Evolutionary conservation across 1,284 basidiomycete species (phyloP), one percentile per base, ranked within the genome.

Genomic region (Cryptococcus sp.): DNA sequence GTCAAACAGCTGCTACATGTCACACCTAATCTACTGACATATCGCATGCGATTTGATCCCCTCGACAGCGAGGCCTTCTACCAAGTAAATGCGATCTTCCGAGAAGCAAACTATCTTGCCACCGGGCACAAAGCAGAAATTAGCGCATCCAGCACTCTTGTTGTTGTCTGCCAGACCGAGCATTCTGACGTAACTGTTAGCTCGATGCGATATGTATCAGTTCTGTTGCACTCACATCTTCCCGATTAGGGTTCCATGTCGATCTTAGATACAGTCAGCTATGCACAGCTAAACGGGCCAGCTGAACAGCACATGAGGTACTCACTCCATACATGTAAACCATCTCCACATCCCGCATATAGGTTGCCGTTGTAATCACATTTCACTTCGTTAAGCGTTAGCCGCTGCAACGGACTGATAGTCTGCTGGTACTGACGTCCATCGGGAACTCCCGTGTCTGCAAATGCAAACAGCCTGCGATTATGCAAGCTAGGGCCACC

Each of bases 401-500:
- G 25, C 13, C 0, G 6, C 15, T 27, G 23, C 22, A 17, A 15
- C 25, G 22, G 17, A 30, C 38, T 6, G 20, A 15, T 10, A 62
- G 63, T 61, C 40, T 6, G 25, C 2, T 35, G 30, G 30, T 35
- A 35, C 30, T 35, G 30, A 69, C 66, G 67, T 16, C 67, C 69
- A 52, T 69, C 67, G 0, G 69, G 67, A 15, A 67, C 59, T 15
- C 67, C 66, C n/a, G 50, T 55, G 51, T 75, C 72, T 11, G 58
- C 58, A 52, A 66, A 75, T 2, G 74, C 73, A 41, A 76, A 76
- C 8, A 72, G 30, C 20, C 70, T 43, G 16, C 61, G 27, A n/a
- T 70, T 70, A 5, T 45, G 35, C 17, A 75, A 48, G n/a, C 57
- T 55, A 3, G 66, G 66, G 13, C 50, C 60, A 8, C 50, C 62